These are phyloP conservation scores for Tetrastigma voinierianum DNA, from an alignment of 164 flowering plant species.

Conservation along the genomic window DNA sequence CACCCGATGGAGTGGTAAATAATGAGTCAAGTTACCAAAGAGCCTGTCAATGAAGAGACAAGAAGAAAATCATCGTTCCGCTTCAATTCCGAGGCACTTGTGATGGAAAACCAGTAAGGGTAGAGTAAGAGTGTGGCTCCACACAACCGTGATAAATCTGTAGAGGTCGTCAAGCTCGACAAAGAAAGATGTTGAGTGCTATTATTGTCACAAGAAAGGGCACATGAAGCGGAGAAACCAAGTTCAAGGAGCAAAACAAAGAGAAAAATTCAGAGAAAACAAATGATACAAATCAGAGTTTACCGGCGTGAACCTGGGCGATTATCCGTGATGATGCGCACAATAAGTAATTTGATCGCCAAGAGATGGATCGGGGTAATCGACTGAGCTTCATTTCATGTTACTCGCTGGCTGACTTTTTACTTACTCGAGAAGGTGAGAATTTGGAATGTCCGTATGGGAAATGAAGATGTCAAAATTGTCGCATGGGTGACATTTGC, in stretches of 20 bases:
- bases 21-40: constrained; percentile 6
- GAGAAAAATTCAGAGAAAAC: background rate
- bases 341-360: too few species aligned
- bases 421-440: too few species aligned
- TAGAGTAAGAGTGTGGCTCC: background rate
- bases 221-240: too few species aligned
- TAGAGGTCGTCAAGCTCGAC: constrained; percentile 1
- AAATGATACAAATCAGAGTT: background rate
- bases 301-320: background rate
- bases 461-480: too few species aligned
- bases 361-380: too few species aligned
- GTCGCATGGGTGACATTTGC: too few species aligned
- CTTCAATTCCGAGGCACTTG: constrained; percentile 1
- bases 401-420: too few species aligned
- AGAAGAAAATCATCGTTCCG: background rate
- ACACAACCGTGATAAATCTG: background rate
- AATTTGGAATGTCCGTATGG: too few species aligned
- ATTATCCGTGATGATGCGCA: too few species aligned
- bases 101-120: background rate
- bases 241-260: background rate
- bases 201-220: too few species aligned
- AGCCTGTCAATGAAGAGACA: constrained; percentile 9
- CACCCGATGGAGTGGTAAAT: constrained; percentile 1
- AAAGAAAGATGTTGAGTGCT: background rate
- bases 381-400: too few species aligned